A percentile compares a stretch with the other conserved stretches of the same genome.
Evolutionary conservation across 495 filamentous ascomycete species (phyloP).

Genomic region (Hypoxylon subgilvum): DNA sequence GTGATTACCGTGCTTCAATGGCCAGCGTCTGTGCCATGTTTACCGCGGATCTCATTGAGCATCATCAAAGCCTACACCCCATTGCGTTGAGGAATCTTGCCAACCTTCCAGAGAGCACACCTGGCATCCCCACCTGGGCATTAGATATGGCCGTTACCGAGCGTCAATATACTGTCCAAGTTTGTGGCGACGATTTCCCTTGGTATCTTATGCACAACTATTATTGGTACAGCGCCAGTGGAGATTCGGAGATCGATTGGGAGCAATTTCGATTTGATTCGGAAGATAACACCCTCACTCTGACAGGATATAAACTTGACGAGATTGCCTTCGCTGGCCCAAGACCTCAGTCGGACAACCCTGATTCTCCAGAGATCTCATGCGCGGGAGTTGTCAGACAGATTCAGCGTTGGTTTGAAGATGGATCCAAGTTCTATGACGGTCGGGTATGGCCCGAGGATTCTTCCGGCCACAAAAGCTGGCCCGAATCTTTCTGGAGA

Average conservation of each 20-base stretch:
- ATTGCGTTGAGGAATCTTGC: background rate
- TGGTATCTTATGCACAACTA: background rate
- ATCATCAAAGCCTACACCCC: background rate
- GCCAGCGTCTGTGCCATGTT: background rate
- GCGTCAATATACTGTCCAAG: background rate
- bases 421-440: no score
- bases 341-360: background rate
- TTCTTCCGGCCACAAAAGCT: background rate
- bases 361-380: background rate
- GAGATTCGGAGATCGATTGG: background rate
- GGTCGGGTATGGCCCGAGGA: no score
- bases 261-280: background rate
- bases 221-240: background rate
- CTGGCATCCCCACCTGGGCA: background rate
- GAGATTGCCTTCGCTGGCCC: background rate
- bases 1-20: background rate
- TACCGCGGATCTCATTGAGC: background rate
- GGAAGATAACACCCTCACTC: background rate
- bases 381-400: no score
- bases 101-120: background rate
- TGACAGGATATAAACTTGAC: background rate
- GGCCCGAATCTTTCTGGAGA: conserved; percentile 2
- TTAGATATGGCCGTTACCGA: background rate
- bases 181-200: background rate
- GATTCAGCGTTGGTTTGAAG: no score